Evolutionary conservation across 371 early-diverging fungal species (phyloP).

Genomic region (Mortierella sp.): DNA sequence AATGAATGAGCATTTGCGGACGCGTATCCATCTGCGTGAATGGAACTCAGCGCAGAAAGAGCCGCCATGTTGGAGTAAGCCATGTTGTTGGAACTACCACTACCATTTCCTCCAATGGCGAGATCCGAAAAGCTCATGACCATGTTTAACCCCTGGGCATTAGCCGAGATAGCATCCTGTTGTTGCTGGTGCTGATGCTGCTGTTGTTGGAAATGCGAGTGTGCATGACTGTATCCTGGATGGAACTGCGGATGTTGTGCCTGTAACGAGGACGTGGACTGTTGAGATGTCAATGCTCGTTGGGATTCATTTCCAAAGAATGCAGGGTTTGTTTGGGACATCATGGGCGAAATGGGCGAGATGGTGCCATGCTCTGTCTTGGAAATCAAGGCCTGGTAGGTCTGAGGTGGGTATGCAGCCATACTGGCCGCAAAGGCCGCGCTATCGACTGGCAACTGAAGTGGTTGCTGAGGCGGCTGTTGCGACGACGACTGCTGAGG

Average conservation of each 20-base stretch:
- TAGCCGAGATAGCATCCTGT: background rate
- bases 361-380: constrained; percentile 32
- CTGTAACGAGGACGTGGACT: background rate
- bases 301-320: constrained; percentile 18
- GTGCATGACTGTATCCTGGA: constrained; percentile 8
- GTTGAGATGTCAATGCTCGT: background rate
- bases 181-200: constrained; percentile 40
- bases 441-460: constrained; percentile 5
- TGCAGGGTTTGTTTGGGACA: constrained; percentile 30
- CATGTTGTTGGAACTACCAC: background rate
- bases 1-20: background rate
- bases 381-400: constrained; percentile 21
- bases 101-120: constrained; percentile 17
- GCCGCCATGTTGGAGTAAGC: constrained; percentile 4
- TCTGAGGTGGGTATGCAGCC: constrained; percentile 5
- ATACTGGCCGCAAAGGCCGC: constrained; percentile 8
- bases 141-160: constrained; percentile 34
- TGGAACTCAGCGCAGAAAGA: constrained; percentile 19
- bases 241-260: constrained; percentile 6
- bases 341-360: constrained; percentile 40
- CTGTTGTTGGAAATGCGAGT: constrained; percentile 16
- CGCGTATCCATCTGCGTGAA: constrained; percentile 4
- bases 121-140: constrained; percentile 30
- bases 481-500: background rate
- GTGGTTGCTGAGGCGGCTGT: constrained; percentile 7